Evolutionary conservation across 139 green algal genomes (phyloP).

Genomic region (Micractinium conductrix): DNA sequence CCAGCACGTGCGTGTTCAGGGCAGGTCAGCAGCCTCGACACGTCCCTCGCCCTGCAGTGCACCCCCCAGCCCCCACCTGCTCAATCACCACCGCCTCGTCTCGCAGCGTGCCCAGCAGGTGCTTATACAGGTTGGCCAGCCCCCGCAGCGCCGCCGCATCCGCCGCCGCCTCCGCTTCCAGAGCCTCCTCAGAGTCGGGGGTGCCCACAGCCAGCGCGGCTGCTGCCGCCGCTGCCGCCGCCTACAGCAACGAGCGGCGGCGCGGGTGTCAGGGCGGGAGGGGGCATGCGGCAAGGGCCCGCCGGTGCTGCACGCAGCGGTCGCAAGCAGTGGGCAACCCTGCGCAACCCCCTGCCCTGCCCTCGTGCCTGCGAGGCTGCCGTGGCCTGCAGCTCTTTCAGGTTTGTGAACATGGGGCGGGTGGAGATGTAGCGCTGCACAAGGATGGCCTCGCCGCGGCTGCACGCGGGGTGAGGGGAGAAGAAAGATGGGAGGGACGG

Average conservation of each 20-base stretch:
- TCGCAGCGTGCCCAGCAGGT: slow-evolving; percentile 47
- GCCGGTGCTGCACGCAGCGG: no score
- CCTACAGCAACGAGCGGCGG: no score
- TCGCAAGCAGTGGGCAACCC: no score
- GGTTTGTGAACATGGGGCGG: slow-evolving; percentile 58
- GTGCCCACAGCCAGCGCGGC: neutral
- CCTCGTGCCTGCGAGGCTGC: slow-evolving; percentile 15
- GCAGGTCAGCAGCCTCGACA: no score
- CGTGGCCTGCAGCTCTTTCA: slow-evolving; percentile 44
- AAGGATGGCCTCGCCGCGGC: slow-evolving; percentile 31
- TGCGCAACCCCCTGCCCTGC: no score
- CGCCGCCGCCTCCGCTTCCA: neutral
- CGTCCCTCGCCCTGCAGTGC: neutral
- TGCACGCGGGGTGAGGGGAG: neutral
- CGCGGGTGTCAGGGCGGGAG: no score
- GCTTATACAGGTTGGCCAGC: slow-evolving; percentile 54
- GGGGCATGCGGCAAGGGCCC: no score
- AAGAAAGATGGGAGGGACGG: no score
- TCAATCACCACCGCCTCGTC: slow-evolving; percentile 65
- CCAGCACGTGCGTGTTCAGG: no score
- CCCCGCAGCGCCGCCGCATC: slow-evolving; percentile 24
- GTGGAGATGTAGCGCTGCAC: slow-evolving; percentile 64
- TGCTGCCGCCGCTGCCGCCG: neutral
- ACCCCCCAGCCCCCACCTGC: slow-evolving; percentile 24
- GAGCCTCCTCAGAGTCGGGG: neutral